These are phyloP conservation scores for Tulasnella sp. DNA, from an alignment of 768 basidiomycete genomes.

Conservation along the genomic window DNA sequence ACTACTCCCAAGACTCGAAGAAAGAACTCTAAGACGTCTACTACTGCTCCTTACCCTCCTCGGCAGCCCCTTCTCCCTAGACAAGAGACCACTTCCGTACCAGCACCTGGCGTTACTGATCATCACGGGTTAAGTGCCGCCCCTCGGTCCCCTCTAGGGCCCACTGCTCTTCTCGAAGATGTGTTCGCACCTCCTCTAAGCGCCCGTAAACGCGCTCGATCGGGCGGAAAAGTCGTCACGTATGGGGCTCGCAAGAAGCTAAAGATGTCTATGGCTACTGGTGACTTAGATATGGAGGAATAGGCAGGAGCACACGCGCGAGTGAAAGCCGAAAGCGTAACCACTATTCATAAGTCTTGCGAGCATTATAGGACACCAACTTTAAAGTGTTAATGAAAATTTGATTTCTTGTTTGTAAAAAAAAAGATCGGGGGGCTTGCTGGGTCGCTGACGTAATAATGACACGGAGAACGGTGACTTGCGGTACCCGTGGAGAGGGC, in stretches of 20 bases:
- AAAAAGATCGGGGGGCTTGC: not conserved
- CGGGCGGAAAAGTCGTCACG: not conserved
- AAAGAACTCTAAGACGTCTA: not conserved
- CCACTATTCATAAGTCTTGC: not conserved
- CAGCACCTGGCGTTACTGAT: not conserved
- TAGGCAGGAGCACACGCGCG: not conserved
- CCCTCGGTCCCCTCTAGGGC: not conserved
- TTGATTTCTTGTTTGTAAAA: not conserved
- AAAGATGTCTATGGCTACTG: conserved; percentile 34
- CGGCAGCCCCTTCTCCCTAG: not conserved
- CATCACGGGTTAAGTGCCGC: not conserved
- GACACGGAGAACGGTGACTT: conserved; percentile 11
- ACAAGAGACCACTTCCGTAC: not conserved
- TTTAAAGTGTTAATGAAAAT: not conserved
- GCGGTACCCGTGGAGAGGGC: not conserved
- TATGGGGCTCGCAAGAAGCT: conserved; percentile 22
- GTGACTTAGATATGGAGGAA: conserved; percentile 26
- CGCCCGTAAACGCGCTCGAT: not conserved
- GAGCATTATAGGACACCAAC: not conserved
- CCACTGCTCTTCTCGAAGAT: not conserved
- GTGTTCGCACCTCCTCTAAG: not conserved
- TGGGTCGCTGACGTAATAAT: conserved; percentile 4
- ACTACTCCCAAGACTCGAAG: not conserved
- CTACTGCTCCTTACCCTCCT: not conserved
- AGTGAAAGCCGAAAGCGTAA: not conserved